phyloP scores from a whole-genome alignment of 148 eudicot species.

The Rhododendron henanense region DNA sequence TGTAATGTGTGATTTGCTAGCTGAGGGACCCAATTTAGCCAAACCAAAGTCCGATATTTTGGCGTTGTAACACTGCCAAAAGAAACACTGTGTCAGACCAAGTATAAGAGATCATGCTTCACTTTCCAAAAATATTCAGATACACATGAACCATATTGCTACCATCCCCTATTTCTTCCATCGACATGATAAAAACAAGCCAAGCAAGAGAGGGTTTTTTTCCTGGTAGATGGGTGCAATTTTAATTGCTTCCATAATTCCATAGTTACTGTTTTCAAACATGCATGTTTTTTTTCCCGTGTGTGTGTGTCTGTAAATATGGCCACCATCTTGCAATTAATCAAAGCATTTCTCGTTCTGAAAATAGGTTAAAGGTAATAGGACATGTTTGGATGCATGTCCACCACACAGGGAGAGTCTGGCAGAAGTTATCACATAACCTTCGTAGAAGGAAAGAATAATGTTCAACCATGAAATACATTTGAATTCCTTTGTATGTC shows the following conservation, averaged over 20 bases:
- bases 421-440: background rate
- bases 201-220: background rate
- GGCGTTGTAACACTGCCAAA: too few species aligned
- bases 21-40: too few species aligned
- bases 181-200: background rate
- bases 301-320: background rate
- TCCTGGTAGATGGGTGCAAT: background rate
- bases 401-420: background rate
- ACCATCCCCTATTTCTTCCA: background rate
- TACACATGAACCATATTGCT: background rate
- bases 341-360: background rate
- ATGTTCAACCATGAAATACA: conserved; percentile 1
- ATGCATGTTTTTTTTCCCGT: background rate
- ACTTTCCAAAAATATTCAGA: too few species aligned
- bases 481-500: conserved; percentile 6
- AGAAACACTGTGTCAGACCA: too few species aligned
- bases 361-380: background rate
- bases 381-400: background rate
- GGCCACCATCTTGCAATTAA: background rate
- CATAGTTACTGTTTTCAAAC: background rate
- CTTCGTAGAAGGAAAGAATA: background rate
- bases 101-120: too few species aligned
- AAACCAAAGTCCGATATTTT: too few species aligned
- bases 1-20: too few species aligned
- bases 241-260: background rate